These are phyloP conservation scores for Stachybotrys echinatus DNA, from an alignment of 2,329 filamentous ascomycete genomes.

Conservation along the genomic window DNA sequence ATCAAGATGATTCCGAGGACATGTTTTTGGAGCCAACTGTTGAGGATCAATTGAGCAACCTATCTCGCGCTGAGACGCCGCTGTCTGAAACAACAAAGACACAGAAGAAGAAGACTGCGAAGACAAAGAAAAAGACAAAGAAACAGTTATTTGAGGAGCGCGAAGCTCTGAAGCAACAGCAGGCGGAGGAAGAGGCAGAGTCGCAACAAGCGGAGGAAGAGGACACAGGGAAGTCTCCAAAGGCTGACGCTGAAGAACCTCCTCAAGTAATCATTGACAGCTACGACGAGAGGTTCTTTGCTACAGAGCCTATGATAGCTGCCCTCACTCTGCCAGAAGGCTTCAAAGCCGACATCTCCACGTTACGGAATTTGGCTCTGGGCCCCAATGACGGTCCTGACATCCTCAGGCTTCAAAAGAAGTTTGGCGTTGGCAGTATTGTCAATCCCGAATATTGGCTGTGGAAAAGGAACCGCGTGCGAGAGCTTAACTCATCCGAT, in stretches of 20 bases:
- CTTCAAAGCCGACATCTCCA: conserved; percentile 39
- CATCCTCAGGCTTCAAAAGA: conserved; percentile 41
- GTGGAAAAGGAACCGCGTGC: conserved; percentile 51
- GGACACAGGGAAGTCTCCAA: conserved; percentile 26
- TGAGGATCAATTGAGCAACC: conserved; percentile 33
- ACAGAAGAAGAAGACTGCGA: conserved; percentile 51
- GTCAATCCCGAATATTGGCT: conserved; percentile 50
- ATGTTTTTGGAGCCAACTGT: conserved; percentile 39
- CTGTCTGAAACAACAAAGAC: conserved; percentile 33
- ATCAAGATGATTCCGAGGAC: conserved; percentile 44
- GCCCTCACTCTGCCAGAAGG: conserved; percentile 40
- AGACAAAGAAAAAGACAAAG: conserved; percentile 71
- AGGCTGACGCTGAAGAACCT: conserved; percentile 17
- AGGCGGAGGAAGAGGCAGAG: conserved; percentile 41
- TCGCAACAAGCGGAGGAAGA: conserved; percentile 31
- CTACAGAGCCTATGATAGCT: conserved; percentile 37
- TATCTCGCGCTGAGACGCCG: conserved; percentile 43
- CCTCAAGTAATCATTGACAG: conserved; percentile 43
- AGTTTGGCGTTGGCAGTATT: conserved; percentile 36
- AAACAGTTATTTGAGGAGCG: conserved; percentile 69
- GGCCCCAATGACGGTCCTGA: conserved; percentile 43
- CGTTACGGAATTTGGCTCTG: conserved; percentile 38
- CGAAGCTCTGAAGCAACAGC: conserved; percentile 52
- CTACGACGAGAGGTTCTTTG: conserved; percentile 42
- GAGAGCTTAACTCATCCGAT: conserved; percentile 44